These are phyloP conservation scores for Isatis lusitanica DNA, from an alignment of 441 rosid genomes.

Conservation along the genomic window DNA sequence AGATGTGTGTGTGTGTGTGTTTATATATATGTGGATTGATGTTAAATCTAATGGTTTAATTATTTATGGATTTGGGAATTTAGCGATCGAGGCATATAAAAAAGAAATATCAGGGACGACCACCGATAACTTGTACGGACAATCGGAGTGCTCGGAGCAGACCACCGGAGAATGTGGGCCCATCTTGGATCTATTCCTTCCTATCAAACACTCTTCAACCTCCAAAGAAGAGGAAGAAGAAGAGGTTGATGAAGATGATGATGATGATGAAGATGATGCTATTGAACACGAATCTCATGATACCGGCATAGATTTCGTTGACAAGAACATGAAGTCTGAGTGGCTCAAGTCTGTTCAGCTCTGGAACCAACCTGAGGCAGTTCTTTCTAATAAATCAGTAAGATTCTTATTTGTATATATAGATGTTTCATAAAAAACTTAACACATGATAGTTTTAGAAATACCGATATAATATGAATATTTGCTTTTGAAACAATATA, in stretches of 20 bases:
- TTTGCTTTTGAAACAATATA: neutral
- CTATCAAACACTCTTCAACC: constrained; percentile 48
- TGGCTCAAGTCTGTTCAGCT: constrained; percentile 95
- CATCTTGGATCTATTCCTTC: constrained; percentile 70
- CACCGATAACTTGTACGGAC: constrained; percentile 52
- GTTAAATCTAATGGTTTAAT: neutral
- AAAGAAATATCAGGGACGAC: constrained; percentile 67
- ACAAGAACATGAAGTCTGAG: constrained; percentile 69
- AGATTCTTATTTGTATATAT: constrained; percentile 31
- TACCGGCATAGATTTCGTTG: constrained; percentile 5
- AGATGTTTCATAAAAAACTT: constrained; percentile 7
- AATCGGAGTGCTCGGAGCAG: constrained; percentile 77
- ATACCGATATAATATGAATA: neutral
- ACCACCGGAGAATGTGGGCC: constrained; percentile 59
- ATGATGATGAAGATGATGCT: constrained; percentile 24
- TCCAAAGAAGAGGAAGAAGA: constrained; percentile 42
- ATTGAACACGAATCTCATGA: constrained; percentile 43
- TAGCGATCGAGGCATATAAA: constrained; percentile 77
- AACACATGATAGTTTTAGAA: neutral
- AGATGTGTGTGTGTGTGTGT: neutral
- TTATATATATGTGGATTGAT: neutral
- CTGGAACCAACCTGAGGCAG: constrained; percentile 70
- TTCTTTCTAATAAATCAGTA: constrained; percentile 35
- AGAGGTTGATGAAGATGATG: neutral
- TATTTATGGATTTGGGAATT: neutral